A percentile compares a stretch with the other conserved stretches of the same genome.
These are phyloP conservation scores for Rosa multiflora DNA, from an alignment of 306 rosid genomes.

Conservation along the genomic window DNA sequence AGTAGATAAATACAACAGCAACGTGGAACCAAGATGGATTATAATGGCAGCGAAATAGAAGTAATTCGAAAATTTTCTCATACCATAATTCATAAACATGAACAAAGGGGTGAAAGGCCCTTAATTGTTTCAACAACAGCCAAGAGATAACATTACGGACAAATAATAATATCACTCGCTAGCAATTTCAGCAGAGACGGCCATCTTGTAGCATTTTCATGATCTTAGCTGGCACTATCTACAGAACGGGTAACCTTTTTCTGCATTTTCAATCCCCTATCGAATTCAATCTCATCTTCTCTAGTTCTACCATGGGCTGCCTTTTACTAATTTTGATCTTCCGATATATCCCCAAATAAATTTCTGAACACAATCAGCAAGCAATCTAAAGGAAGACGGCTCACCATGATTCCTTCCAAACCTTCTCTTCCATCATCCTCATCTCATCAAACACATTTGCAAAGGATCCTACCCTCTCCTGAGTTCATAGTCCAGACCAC, in stretches of 20 bases:
- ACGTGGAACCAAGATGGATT: too few species aligned
- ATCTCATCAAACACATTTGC: constrained; percentile 55
- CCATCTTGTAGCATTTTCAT: constrained; percentile 38
- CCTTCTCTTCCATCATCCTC: constrained; percentile 61
- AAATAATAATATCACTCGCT: constrained; percentile 33
- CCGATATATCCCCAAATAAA: too few species aligned
- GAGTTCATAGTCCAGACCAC: too few species aligned
- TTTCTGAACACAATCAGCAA: constrained; percentile 47
- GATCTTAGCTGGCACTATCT: constrained; percentile 58
- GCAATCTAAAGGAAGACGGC: constrained; percentile 56
- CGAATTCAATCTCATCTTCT: constrained; percentile 66
- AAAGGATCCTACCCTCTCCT: too few species aligned
- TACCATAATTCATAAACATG: constrained; percentile 3
- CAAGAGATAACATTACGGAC: constrained; percentile 32
- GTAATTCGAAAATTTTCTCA: too few species aligned
- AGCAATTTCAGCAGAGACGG: background rate
- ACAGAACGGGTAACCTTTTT: too few species aligned
- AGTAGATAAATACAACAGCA: too few species aligned
- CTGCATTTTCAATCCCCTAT: too few species aligned
- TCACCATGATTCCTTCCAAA: constrained; percentile 15
- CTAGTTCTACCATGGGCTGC: too few species aligned
- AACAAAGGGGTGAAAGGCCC: constrained; percentile 28
- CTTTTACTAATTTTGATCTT: too few species aligned
- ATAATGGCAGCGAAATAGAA: too few species aligned
- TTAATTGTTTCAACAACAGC: constrained; percentile 28